Evolutionary conservation across 139 green algal genomes (phyloP).

Genomic region (Chlorella sorokiniana): DNA sequence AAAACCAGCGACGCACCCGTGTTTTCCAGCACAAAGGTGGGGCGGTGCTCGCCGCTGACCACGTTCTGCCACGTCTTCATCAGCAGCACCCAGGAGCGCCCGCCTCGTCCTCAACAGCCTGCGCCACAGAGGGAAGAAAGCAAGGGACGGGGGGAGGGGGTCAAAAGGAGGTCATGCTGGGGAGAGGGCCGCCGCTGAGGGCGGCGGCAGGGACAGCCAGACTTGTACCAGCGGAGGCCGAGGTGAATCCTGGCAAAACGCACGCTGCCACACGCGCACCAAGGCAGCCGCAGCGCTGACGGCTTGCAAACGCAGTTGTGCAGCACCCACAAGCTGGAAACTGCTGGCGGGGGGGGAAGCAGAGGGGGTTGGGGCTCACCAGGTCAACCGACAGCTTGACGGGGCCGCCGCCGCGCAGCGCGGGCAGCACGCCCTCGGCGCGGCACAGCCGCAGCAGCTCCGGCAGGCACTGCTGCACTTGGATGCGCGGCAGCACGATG

Average conservation of each 20-base stretch:
- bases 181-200: too few relatives aligned
- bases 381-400: slow-evolving; percentile 26
- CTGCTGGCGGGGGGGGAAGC: too few relatives aligned
- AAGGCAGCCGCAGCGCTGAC: too few relatives aligned
- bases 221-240: too few relatives aligned
- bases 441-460: slow-evolving; percentile 26
- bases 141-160: neutral
- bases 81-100: slow-evolving; percentile 10
- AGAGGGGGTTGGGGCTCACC: neutral
- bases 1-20: slow-evolving; percentile 12
- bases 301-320: too few relatives aligned
- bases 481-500: slow-evolving; percentile 39
- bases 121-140: neutral
- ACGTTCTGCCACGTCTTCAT: slow-evolving; percentile 46
- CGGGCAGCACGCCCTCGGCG: neutral
- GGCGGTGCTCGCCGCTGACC: slow-evolving; percentile 29
- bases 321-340: too few relatives aligned
- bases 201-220: too few relatives aligned
- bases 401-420: neutral
- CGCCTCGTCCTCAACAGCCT: slow-evolving; percentile 7
- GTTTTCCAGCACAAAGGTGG: slow-evolving; percentile 45
- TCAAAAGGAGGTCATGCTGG: too few relatives aligned
- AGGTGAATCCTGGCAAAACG: too few relatives aligned
- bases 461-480: slow-evolving; percentile 32
- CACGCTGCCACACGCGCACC: too few relatives aligned